Conservation (phyloP, 257 asterid species). For the Fraxinus excelsior region DNA sequence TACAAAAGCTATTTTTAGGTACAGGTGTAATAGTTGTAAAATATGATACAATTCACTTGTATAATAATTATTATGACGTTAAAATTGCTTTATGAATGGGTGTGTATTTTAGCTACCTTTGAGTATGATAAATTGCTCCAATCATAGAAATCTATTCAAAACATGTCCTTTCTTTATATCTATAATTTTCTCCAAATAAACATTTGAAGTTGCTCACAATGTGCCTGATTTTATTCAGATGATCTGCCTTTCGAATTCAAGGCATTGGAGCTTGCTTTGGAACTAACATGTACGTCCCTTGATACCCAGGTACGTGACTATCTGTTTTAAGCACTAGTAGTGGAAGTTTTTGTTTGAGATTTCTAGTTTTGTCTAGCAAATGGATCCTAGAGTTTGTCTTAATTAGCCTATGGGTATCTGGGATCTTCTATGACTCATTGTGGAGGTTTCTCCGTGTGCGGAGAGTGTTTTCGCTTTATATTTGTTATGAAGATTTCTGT, state of each 20-base stretch:
- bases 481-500: not conserved
- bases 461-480: not conserved
- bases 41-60: not conserved
- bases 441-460: not conserved
- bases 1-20: not conserved
- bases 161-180: slow-evolving; percentile 2
- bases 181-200: not conserved
- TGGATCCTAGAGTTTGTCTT: not conserved
- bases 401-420: not conserved
- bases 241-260: slow-evolving; percentile 94
- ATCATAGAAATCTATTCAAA: slow-evolving; percentile 1
- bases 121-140: not conserved
- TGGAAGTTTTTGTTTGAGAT: not conserved
- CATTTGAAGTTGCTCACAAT: slow-evolving; percentile 23
- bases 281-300: slow-evolving; percentile 84
- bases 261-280: slow-evolving; percentile 97
- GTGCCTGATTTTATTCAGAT: slow-evolving; percentile 57
- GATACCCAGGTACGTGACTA: slow-evolving; percentile 79
- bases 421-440: not conserved
- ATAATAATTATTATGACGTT: not conserved
- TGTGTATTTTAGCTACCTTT: not conserved
- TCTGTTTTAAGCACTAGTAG: slow-evolving; percentile 17
- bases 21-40: not conserved
- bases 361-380: not conserved
- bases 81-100: not conserved